Evolutionary conservation across 2,329 filamentous ascomycete species (phyloP).

Genomic region (Pyrenochaeta sp.): DNA sequence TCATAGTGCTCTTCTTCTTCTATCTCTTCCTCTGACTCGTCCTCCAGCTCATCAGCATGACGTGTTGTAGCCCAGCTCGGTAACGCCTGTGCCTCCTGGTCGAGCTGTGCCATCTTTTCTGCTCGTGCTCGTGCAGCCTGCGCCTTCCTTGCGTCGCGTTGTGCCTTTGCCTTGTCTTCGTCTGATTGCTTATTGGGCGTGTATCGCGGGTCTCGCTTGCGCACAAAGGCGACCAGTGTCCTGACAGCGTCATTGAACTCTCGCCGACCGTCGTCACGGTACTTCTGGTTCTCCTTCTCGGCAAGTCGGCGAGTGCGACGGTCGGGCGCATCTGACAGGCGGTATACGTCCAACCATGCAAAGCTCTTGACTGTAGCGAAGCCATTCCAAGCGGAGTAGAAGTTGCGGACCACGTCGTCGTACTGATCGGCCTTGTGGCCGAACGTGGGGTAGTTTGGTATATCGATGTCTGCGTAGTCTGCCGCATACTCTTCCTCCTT

Average conservation of each 20-base stretch:
- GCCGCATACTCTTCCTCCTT: conserved; percentile 81
- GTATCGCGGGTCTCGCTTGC: conserved; percentile 90
- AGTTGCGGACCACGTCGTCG: conserved; percentile 77
- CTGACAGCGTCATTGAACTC: conserved; percentile 94
- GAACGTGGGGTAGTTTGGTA: conserved; percentile 80
- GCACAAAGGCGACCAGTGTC: conserved; percentile 84
- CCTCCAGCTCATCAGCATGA: conserved; percentile 62
- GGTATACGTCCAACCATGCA: conserved; percentile 87
- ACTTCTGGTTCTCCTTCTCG: conserved; percentile 92
- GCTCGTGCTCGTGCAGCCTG: conserved; percentile 86
- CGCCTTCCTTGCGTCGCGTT: conserved; percentile 80
- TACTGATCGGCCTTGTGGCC: conserved; percentile 78
- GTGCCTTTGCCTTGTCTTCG: conserved; percentile 77
- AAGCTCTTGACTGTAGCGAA: conserved; percentile 89
- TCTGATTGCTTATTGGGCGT: conserved; percentile 79
- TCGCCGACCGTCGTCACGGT: conserved; percentile 80
- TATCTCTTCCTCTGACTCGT: conserved; percentile 61
- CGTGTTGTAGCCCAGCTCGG: conserved; percentile 78
- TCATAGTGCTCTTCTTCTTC: conserved; percentile 64
- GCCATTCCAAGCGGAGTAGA: conserved; percentile 81
- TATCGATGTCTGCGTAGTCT: conserved; percentile 69
- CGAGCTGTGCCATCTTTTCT: conserved; percentile 78
- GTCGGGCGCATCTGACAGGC: conserved; percentile 86
- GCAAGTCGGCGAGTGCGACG: conserved; percentile 81
- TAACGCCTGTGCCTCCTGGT: conserved; percentile 68